Evolutionary conservation across 2,329 filamentous ascomycete genomes (phyloP), one percentile per base, ranked within the genome.

Genomic region (Venturia aucupariae): DNA sequence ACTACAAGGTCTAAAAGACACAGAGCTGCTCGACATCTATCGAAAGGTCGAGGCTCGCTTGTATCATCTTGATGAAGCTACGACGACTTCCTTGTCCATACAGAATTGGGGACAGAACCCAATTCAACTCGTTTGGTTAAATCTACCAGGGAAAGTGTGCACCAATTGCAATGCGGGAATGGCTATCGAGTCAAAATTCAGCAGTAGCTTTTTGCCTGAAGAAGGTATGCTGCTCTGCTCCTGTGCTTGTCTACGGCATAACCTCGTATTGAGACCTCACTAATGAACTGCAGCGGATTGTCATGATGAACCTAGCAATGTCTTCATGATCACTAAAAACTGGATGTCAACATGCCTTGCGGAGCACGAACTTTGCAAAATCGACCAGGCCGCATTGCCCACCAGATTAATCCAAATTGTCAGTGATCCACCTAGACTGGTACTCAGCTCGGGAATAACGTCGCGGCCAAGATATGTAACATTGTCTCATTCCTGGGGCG

Each of bases 401-500:
- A 54, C 24, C 7, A 54, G 48, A 30, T 32, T 54, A 24, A 19
- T 54, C 4, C 27, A 32, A 27, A 24, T 54, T 30, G 7, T 24
- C 24, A 54, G 48, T 10, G 7, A 30, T 17, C 48, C 48, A 54
- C 48, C 48, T 54, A 15, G 24, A 32, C 15, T 54, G 27, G 48
- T 54, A 8, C 24, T 54, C 27, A 30, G 48, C n/a, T 54, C 48
- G 4, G 48, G n/a, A 2, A 22, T 54, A n/a, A 32, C 2, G 27
- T 17, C 24, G 8, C 11, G 24, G 27, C 48, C 48, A 54, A 19
- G 27, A 63, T 65, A 65, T 44, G 10, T 64, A 6, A 44, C 63
- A 4, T 41, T 64, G 19, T 65, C 62, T 35, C 63, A 65, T 38
- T 64, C 62, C 30, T 65, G 63, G 63, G 63, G 63, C 8, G 46